A percentile compares a stretch with the other conserved stretches of the same genome.
These are phyloP conservation scores for Zopfochytrium polystomum DNA, from an alignment of 371 early-diverging fungal genomes.

Conservation along the genomic window DNA sequence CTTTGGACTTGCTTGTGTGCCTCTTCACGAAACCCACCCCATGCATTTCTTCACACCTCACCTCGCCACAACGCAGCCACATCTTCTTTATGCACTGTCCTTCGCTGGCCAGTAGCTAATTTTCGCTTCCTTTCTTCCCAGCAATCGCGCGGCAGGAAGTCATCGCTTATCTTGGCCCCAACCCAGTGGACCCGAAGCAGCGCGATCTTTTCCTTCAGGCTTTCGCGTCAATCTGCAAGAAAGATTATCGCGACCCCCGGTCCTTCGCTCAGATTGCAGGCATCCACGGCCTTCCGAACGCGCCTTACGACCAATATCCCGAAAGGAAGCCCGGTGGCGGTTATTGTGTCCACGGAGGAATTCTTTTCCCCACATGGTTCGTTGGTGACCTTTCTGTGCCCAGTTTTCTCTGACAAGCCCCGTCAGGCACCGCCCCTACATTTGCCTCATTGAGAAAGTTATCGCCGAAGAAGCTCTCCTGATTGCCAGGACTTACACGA, in stretches of 20 bases:
- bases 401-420: neutral
- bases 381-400: neutral
- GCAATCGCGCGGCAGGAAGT: conserved; percentile 8
- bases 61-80: no score
- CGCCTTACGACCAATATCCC: conserved; percentile 10
- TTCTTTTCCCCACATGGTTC: conserved; percentile 15
- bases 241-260: conserved; percentile 12
- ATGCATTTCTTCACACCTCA: no score
- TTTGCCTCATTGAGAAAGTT: conserved; percentile 12
- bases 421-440: conserved; percentile 5
- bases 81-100: no score
- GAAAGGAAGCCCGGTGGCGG: conserved; percentile 11
- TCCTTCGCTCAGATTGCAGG: conserved; percentile 12
- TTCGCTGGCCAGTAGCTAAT: no score
- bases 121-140: no score
- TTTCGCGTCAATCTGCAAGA: conserved; percentile 8
- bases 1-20: no score
- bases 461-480: conserved; percentile 9
- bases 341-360: conserved; percentile 12
- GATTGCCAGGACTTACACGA: conserved; percentile 11
- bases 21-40: no score
- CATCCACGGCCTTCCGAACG: conserved; percentile 17
- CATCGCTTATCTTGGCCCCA: neutral
- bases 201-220: conserved; percentile 14
- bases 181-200: conserved; percentile 6